Percentiles rank a stretch among this genome's conserved stretches.
phyloP scores from a whole-genome alignment of 2,329 filamentous ascomycete species.

The Verticillium tricorpus region DNA sequence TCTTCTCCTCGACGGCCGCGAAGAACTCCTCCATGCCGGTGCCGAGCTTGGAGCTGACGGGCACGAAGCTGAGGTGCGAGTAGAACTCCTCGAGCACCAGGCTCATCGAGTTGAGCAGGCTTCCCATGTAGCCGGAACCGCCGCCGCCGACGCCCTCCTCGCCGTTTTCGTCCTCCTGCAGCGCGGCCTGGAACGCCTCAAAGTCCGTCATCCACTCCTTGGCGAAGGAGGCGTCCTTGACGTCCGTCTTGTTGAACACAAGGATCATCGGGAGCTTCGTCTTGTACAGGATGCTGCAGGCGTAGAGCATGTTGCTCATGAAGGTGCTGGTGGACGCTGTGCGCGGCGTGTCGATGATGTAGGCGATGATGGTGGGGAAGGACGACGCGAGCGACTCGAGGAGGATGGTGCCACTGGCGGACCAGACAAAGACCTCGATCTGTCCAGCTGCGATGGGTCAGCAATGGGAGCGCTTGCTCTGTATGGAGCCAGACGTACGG shows the following conservation, averaged over 20 bases:
- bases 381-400: constrained; percentile 88
- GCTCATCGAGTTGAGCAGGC: constrained; percentile 94
- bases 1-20: constrained; percentile 79
- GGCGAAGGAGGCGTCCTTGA: constrained; percentile 84
- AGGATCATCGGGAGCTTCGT: constrained; percentile 98
- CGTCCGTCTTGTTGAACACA: constrained; percentile 98
- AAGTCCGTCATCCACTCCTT: constrained; percentile 99
- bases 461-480: background rate
- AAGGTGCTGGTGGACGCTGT: constrained; percentile 93
- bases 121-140: constrained; percentile 94
- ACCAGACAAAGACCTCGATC: constrained; percentile 99
- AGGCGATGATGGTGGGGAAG: constrained; percentile 95
- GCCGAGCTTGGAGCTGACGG: constrained; percentile 88
- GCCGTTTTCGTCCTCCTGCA: constrained; percentile 72
- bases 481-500: constrained; percentile 31
- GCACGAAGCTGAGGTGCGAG: constrained; percentile 85
- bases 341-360: constrained; percentile 94
- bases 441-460: constrained; percentile 58
- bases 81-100: constrained; percentile 98
- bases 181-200: constrained; percentile 85
- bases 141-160: constrained; percentile 68
- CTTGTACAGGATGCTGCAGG: constrained; percentile 97
- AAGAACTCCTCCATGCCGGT: constrained; percentile 93
- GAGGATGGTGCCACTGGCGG: constrained; percentile 87
- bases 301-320: constrained; percentile 99